A percentile compares a stretch with the other conserved stretches of the same genome.
These are phyloP conservation scores for Mucor saturninus DNA, from an alignment of 371 early-diverging fungal genomes.

Conservation along the genomic window DNA sequence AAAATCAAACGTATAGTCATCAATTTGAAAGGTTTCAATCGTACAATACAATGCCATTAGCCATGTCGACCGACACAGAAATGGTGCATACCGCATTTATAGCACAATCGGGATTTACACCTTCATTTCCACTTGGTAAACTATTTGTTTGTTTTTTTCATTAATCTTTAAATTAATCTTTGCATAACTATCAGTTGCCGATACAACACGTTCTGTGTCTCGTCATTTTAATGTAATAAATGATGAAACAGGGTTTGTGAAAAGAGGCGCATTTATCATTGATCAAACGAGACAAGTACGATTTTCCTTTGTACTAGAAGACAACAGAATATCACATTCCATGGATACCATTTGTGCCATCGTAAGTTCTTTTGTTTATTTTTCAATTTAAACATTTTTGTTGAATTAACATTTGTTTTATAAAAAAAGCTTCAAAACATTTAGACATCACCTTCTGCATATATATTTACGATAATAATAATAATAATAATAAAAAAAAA, in stretches of 20 bases:
- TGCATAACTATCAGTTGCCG: constrained; percentile 20
- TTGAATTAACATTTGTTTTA: background rate
- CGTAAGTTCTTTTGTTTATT: constrained; percentile 21
- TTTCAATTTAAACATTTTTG: background rate
- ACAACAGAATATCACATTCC: constrained; percentile 35
- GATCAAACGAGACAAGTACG: constrained; percentile 35
- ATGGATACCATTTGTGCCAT: constrained; percentile 38
- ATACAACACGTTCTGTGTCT: constrained; percentile 36
- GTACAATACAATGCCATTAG: constrained; percentile 24
- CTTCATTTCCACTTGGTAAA: constrained; percentile 37
- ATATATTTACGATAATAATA: background rate
- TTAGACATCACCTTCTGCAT: constrained; percentile 3
- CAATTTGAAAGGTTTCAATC: constrained; percentile 21
- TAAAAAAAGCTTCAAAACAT: constrained; percentile 18
- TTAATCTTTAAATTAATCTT: too few relatives aligned
- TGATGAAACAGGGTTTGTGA: constrained; percentile 20
- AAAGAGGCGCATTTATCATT: constrained; percentile 35
- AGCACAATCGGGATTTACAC: constrained; percentile 16
- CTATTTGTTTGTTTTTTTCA: background rate
- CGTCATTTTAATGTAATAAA: constrained; percentile 35
- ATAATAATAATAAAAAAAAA: background rate
- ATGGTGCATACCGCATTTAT: constrained; percentile 30
- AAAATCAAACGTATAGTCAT: constrained; percentile 1
- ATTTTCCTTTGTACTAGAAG: constrained; percentile 37
- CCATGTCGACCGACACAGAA: constrained; percentile 37